Evolutionary conservation across 192 early-diverging fungal genomes (phyloP), one percentile per base, ranked within the genome.

Genomic region (Spinellus fusiger): DNA sequence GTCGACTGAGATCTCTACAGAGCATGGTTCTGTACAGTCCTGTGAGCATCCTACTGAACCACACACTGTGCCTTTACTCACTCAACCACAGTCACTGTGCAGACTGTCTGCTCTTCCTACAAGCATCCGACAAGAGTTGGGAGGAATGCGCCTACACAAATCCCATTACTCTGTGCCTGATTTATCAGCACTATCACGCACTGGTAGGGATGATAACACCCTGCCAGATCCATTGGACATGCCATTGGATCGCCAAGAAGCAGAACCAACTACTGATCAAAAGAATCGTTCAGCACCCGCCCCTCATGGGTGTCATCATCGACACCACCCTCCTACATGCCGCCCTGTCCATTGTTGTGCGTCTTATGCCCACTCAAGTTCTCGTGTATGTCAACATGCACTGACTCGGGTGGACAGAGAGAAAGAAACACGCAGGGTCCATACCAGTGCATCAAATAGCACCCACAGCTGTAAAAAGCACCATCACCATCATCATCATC

Each of bases 161-260:
- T 15, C 64, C 29, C 25, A 34, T 10, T 59, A 66, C 31, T 66
- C 64, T 31, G 49, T 66, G 7, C 64, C 64, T 26, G 48, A 61
- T 37, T n/a, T 61, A 13, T 26, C 49, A 37, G 1, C 15, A 35
- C 51, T 50, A 38, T 26, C 44, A 47, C 15, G 18, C 4, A 44
- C 40, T 44, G 40, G 18, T 3, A 18, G 18, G 3, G 10, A 18
- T 2, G 18, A 10, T n/a, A 18, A 44, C 4, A n/a, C 15, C 10
- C 15, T n/a, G 10, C 18, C 40, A 44, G 4, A n/a, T 44, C 3
- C 1, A n/a, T 44, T 18, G 10, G 40, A 2, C 3, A 12, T n/a
- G n/a, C n/a, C n/a, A n/a, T n/a, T n/a, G n/a, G n/a, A n/a, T n/a
- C n/a, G n/a, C n/a, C n/a, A 44, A 2, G 40, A 44, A 2, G 10